Evolutionary conservation across 2,329 filamentous ascomycete genomes (phyloP).

Genomic region (Plectosphaerella cucumerina): DNA sequence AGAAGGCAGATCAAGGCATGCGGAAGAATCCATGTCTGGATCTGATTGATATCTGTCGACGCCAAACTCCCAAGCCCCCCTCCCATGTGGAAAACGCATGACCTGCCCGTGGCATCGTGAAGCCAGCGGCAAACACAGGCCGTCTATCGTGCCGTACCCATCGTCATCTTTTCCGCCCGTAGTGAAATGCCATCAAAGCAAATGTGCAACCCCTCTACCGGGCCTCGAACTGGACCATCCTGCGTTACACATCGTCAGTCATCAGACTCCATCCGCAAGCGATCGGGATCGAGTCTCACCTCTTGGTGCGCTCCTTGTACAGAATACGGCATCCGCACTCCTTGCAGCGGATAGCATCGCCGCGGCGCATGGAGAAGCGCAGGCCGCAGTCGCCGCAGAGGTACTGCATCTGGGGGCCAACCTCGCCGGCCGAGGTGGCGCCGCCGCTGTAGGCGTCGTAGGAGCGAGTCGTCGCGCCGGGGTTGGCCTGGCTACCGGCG

Average conservation of each 20-base stretch:
- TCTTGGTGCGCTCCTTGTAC: conserved; percentile 96
- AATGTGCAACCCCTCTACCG: conserved; percentile 43
- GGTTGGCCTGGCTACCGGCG: conserved; percentile 36
- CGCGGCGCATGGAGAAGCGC: conserved; percentile 70
- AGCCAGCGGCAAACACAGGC: no score
- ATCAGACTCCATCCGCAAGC: neutral
- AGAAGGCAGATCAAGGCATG: neutral
- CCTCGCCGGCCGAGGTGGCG: conserved; percentile 32
- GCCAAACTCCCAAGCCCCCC: no score
- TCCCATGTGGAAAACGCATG: no score
- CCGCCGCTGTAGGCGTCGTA: conserved; percentile 40
- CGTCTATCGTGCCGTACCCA: no score
- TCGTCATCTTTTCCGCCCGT: neutral
- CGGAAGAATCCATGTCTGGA: neutral
- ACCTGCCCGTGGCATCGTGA: neutral
- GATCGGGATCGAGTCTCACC: conserved; percentile 53
- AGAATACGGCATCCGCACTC: conserved; percentile 93
- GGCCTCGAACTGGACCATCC: conserved; percentile 98
- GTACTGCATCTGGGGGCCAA: conserved; percentile 60
- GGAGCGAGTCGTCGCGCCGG: conserved; percentile 35
- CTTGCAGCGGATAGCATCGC: conserved; percentile 80
- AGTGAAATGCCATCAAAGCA: neutral
- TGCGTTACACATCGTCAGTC: conserved; percentile 31
- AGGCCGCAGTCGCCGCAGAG: conserved; percentile 81
- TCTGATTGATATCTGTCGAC: no score